Percentiles rank a stretch among this genome's conserved stretches.
phyloP scores from a whole-genome alignment of 2,329 filamentous ascomycete genomes.

The Penicillium sp. region DNA sequence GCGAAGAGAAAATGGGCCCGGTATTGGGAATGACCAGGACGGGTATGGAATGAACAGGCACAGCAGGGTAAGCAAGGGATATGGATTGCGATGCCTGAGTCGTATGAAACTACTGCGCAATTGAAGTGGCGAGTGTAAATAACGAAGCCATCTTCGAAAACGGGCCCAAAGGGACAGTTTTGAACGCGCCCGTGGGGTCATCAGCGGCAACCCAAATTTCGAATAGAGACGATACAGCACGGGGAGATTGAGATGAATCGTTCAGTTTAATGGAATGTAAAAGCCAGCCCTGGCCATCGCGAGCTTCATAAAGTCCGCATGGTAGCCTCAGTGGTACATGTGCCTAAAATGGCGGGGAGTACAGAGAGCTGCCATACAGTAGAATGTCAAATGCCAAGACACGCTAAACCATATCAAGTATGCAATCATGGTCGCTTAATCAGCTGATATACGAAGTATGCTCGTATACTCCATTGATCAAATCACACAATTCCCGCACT shows the following conservation, averaged over 20 bases:
- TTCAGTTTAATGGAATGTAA: accelerated
- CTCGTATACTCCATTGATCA: not conserved
- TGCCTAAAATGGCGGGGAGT: too few relatives aligned
- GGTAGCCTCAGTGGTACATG: not conserved
- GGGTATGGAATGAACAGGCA: slow-evolving; percentile 25
- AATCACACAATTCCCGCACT: not conserved
- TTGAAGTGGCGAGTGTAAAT: not conserved
- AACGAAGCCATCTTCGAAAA: not conserved
- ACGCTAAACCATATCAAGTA: not conserved
- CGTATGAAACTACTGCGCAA: not conserved
- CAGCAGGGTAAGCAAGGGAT: slow-evolving; percentile 11
- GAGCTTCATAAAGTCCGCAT: not conserved
- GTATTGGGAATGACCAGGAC: slow-evolving; percentile 25
- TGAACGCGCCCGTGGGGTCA: not conserved
- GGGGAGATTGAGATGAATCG: not conserved
- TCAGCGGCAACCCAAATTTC: not conserved
- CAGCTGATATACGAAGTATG: not conserved
- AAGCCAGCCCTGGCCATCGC: not conserved
- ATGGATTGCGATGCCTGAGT: not conserved
- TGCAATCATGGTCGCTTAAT: not conserved
- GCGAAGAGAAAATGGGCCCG: slow-evolving; percentile 17
- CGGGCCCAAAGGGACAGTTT: not conserved
- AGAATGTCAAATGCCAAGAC: not conserved
- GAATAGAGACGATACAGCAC: not conserved
- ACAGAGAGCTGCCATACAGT: too few relatives aligned